These are phyloP conservation scores for Bjerkandera adusta DNA, from an alignment of 1,284 basidiomycete species.

Conservation along the genomic window DNA sequence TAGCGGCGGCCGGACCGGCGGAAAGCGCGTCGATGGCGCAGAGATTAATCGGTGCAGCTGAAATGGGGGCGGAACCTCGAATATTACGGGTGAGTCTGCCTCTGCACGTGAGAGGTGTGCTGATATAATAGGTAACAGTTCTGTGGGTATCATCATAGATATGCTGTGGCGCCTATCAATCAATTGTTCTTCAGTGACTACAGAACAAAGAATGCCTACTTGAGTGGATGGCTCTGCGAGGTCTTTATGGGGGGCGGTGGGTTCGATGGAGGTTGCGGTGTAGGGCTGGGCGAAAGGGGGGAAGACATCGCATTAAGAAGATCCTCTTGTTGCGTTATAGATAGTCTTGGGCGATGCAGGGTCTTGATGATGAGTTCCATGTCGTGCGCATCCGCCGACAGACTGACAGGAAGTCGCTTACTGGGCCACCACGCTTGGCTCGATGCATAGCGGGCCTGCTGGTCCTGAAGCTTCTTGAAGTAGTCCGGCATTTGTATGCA, in stretches of 20 bases:
- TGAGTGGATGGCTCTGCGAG: conserved; percentile 81
- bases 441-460: conserved; percentile 50
- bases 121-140: conserved; percentile 54
- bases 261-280: conserved; percentile 20
- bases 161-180: conserved; percentile 39
- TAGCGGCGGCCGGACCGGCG: no score
- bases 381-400: not conserved
- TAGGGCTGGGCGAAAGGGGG: conserved; percentile 28
- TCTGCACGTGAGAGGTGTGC: conserved; percentile 42
- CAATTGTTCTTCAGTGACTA: no score
- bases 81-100: conserved; percentile 35
- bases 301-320: conserved; percentile 54
- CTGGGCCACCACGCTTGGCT: conserved; percentile 56
- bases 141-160: conserved; percentile 63
- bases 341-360: conserved; percentile 20
- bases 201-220: conserved; percentile 44
- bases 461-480: conserved; percentile 55
- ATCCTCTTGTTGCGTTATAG: conserved; percentile 41
- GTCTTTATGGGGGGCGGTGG: conserved; percentile 53
- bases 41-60: conserved; percentile 31
- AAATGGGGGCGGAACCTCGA: conserved; percentile 33
- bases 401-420: conserved; percentile 3
- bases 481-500: conserved; percentile 68
- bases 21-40: conserved; percentile 15
- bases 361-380: not conserved